Evolutionary conservation across 176 grass and related monocot species (phyloP), one percentile per base, ranked within the genome.

Genomic region (Areca catechu): DNA sequence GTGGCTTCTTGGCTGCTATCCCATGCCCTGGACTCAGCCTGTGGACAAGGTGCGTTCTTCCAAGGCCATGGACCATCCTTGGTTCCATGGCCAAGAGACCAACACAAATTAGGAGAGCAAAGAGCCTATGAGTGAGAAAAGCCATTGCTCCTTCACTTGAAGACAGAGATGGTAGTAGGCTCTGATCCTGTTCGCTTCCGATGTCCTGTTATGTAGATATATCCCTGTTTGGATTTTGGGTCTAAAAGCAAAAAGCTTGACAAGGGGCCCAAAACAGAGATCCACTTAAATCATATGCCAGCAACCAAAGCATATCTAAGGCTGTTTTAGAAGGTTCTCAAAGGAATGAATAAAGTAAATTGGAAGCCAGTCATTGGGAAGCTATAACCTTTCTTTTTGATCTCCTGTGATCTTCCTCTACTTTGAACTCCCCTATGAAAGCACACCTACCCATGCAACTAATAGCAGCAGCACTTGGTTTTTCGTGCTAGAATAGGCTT

Each of bases 271-370:
- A 72, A 72, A 74, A 61, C 34, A 43, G 50, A 15, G 72, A 75
- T 75, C 67, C 72, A 75, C 23, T 60, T 67, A 54, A 75, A 75
- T 75, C 61, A 75, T 75, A 66, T 67, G 43, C 43, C 48, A 67
- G 58, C 49, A 29, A 67, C 24, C 20, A 66, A 60, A 60, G 53
- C 61, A 50, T 20, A 66, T 60, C 24, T 43, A 55, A 75, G 54
- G 62, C 62, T 75, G 62, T 19, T 67, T 75, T 67, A 75, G 72
- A 75, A 75, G 72, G 66, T 75, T 75, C 60, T 25, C 19, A 27
- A n/a, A 17, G 20, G 58, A 61, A 27, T 24, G 71, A 56, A 18
- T 50, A 56, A 74, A 64, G 58, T 24, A 72, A 72, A 72, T 49
- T 24, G 25, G 71, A 62, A 63, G 58, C 7, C 9, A 56, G 59